phyloP scores from a whole-genome alignment of 1,139 yeast genomes.

The Sugiyamaella neomexicana region DNA sequence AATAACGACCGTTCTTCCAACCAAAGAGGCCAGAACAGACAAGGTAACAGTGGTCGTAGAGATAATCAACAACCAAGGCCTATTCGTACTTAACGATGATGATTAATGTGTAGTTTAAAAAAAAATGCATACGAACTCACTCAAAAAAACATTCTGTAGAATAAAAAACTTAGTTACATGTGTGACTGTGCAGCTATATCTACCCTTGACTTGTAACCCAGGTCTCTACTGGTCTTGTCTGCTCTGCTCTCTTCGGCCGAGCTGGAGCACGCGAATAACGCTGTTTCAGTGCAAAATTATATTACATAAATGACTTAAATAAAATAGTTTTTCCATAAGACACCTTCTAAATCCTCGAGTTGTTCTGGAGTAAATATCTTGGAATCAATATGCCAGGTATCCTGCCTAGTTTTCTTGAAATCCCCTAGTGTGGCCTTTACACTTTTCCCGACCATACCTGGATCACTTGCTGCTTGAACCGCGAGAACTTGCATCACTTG shows the following conservation, averaged over 20 bases:
- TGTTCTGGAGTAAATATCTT: slow-evolving; percentile 74
- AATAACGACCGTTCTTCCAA: slow-evolving; percentile 14
- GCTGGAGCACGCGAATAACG: too few relatives aligned
- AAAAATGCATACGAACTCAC: slow-evolving; percentile 6
- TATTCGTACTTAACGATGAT: slow-evolving; percentile 20
- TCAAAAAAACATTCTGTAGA: not conserved
- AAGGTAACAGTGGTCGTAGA: slow-evolving; percentile 19
- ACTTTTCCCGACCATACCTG: slow-evolving; percentile 79
- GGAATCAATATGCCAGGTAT: slow-evolving; percentile 94
- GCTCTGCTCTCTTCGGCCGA: too few relatives aligned
- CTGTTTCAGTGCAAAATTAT: not conserved
- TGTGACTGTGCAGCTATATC: not conserved
- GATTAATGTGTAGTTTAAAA: slow-evolving; percentile 10
- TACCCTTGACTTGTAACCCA: not conserved
- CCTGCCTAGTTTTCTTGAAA: slow-evolving; percentile 90
- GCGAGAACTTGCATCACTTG: slow-evolving; percentile 67
- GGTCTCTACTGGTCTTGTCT: not conserved
- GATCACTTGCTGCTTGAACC: slow-evolving; percentile 61
- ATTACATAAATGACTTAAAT: slow-evolving; percentile 46
- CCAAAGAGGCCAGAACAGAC: slow-evolving; percentile 21
- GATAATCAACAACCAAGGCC: slow-evolving; percentile 24
- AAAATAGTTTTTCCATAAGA: slow-evolving; percentile 88
- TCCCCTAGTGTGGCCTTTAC: slow-evolving; percentile 81
- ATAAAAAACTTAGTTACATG: too few relatives aligned
- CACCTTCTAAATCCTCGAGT: slow-evolving; percentile 91